phyloP scores from a whole-genome alignment of 371 early-diverging fungal genomes.

The Mortierella sp. region DNA sequence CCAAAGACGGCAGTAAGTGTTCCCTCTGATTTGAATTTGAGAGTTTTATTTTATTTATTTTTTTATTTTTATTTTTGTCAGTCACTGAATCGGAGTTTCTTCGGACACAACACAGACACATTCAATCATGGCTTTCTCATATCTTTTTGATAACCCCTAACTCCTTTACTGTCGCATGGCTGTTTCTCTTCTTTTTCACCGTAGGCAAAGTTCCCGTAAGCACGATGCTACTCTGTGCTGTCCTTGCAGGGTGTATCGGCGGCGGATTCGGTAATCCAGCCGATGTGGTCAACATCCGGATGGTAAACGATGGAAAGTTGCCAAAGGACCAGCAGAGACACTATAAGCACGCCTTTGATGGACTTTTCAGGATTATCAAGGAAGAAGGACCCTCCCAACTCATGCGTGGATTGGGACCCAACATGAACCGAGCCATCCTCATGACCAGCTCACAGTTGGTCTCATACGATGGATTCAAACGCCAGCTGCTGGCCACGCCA shows the following conservation, averaged over 20 bases:
- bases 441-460: constrained; percentile 84
- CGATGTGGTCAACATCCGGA: constrained; percentile 85
- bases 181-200: not conserved
- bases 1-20: constrained; percentile 63
- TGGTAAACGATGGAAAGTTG: constrained; percentile 88
- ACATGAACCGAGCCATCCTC: constrained; percentile 79
- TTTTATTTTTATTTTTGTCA: not conserved
- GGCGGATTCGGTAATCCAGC: constrained; percentile 88
- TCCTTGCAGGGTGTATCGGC: constrained; percentile 80
- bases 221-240: constrained; percentile 72
- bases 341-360: constrained; percentile 84
- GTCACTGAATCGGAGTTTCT: not conserved
- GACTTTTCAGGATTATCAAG: constrained; percentile 69
- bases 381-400: constrained; percentile 76
- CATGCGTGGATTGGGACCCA: constrained; percentile 81
- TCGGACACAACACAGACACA: not conserved
- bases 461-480: constrained; percentile 80
- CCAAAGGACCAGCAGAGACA: constrained; percentile 72
- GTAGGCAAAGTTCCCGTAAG: constrained; percentile 63
- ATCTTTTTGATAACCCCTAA: not conserved
- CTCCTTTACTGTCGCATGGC: not conserved
- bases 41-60: not conserved
- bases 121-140: too few relatives aligned
- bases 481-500: constrained; percentile 65
- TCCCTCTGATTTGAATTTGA: too few relatives aligned